Percentiles rank a stretch among this genome's conserved stretches.
phyloP scores from a whole-genome alignment of 371 early-diverging fungal genomes.

The Syncephalis plumigaleata region DNA sequence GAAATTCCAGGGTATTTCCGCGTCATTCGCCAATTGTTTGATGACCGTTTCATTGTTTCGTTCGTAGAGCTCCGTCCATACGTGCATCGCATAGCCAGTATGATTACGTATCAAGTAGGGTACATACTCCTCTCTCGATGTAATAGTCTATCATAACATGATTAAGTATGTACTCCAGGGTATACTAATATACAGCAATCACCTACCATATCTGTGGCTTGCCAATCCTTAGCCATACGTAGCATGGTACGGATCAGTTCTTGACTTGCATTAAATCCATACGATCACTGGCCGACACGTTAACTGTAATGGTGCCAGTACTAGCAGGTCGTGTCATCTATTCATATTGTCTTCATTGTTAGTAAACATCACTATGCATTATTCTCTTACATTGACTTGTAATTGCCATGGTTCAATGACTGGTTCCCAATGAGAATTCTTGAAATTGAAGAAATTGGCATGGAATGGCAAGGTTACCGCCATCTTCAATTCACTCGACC shows the following conservation, averaged over 20 bases:
- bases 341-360: no score
- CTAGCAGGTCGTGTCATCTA: no score
- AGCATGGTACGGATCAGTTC: neutral
- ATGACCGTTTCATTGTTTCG: conserved; percentile 38
- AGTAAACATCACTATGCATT: no score
- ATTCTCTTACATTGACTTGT: conserved; percentile 20
- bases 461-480: conserved; percentile 49
- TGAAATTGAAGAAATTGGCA: conserved; percentile 84
- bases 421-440: conserved; percentile 97
- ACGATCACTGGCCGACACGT: conserved; percentile 30
- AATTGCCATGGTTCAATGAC: conserved; percentile 83
- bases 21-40: conserved; percentile 44
- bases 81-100: conserved; percentile 74
- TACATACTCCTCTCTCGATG: conserved; percentile 16
- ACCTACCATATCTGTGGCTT: no score
- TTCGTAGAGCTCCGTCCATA: conserved; percentile 60
- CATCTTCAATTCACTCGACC: conserved; percentile 65
- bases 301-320: conserved; percentile 12
- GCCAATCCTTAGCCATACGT: no score
- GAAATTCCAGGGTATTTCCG: conserved; percentile 79
- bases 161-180: no score
- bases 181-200: no score
- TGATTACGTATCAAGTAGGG: conserved; percentile 77
- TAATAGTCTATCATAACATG: conserved; percentile 2
- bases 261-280: conserved; percentile 6